Base-by-base conservation (phyloP, 2,329 filamentous ascomycete genomes). In the Epichloe gansuensis region DNA sequence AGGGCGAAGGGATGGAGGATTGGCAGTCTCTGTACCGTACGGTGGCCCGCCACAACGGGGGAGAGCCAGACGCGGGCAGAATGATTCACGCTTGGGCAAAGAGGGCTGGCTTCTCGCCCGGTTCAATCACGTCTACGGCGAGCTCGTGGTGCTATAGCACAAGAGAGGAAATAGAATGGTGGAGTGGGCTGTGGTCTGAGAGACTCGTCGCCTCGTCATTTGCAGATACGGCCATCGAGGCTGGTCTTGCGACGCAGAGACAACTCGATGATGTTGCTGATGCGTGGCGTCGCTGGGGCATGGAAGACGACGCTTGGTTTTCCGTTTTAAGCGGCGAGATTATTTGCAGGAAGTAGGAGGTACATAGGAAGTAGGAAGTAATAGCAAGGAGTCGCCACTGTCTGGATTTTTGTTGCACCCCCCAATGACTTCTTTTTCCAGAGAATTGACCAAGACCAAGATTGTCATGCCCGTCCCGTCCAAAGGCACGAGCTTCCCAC, bases 71-170 rank as follows among this genome's bases (percentile, higher is more conserved):
- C 35, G 56, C 59, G 15, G 59, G 59, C 17, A 51, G 57, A 39
- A 57, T 57, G 55, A 25, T 60, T 2, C 59, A 59, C 31, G 52
- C 51, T 34, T 60, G 59, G 59, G 59, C 59, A 11, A 53, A 52
- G 39, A 44, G 48, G 45, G 58, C 59, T 4, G 59, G 59, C 3
- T 60, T 60, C 35, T 23, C 55, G 1, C 21, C 50, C 1, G 41
- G n/a, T 4, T 43, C 36, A 36, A 51, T 60, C n/a, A 52, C 51
- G 17, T 51, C 47, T 44, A 52, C 54, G n/a, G 53, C 56, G 9
- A 58, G 53, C 49, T 55, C 53, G 4, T 60, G 59, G 59, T 60
- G 59, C 52, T 60, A 57, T 44, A 56, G 50, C 53, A 55, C 57
- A 4, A 25, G 46, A 15, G 56, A 56, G 12, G 57, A 60, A 47